These are phyloP conservation scores for Chlamydomonas sp. DNA, from an alignment of 139 green algal genomes.

Conservation along the genomic window DNA sequence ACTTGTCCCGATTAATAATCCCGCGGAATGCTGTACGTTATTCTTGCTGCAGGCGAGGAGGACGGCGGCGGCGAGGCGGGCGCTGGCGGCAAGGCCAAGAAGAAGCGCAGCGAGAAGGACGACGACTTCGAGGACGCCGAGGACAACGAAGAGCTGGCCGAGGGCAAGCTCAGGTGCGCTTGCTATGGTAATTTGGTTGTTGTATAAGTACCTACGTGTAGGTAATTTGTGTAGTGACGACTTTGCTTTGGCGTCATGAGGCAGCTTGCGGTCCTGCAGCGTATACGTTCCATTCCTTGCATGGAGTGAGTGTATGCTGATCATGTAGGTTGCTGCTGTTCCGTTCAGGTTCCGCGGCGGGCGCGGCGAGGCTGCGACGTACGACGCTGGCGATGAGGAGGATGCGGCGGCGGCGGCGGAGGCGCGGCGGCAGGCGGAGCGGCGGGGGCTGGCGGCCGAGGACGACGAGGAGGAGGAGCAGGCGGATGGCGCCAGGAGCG, in stretches of 20 bases:
- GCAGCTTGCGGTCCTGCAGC: too few species aligned
- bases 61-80: slow-evolving; percentile 72
- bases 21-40: too few species aligned
- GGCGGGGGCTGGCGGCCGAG: slow-evolving; percentile 43
- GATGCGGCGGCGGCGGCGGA: slow-evolving; percentile 66
- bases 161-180: slow-evolving; percentile 47
- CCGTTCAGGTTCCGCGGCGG: slow-evolving; percentile 56
- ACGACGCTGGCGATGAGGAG: slow-evolving; percentile 82
- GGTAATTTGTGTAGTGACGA: too few species aligned
- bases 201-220: too few species aligned
- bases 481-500: background rate
- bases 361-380: slow-evolving; percentile 75
- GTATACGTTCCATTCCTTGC: background rate
- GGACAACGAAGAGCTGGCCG: slow-evolving; percentile 75
- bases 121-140: slow-evolving; percentile 51
- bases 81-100: slow-evolving; percentile 31
- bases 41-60: slow-evolving; percentile 58
- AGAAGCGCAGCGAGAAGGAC: slow-evolving; percentile 43
- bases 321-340: background rate
- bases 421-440: slow-evolving; percentile 47
- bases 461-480: slow-evolving; percentile 52
- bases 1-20: too few species aligned
- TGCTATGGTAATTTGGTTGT: too few species aligned
- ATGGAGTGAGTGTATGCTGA: background rate
- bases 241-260: too few species aligned